Percentiles rank a stretch among this genome's conserved stretches.
Conservation (phyloP, 1,139 yeast genomes). For the Hyphopichia burtonii region DNA sequence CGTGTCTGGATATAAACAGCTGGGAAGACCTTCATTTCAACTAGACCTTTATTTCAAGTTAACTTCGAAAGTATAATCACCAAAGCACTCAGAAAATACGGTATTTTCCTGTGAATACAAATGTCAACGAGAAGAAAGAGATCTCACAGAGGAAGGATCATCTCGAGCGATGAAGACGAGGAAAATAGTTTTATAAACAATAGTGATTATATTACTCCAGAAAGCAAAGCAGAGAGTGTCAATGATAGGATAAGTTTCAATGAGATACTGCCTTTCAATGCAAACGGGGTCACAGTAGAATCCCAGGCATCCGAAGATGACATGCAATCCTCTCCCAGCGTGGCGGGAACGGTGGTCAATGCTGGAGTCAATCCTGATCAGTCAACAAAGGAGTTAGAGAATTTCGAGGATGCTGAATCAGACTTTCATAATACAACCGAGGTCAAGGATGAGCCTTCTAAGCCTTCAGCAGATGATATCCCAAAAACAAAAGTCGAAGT, state of each 20-base stretch:
- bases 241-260: conserved; percentile 2
- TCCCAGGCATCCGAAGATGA: background rate
- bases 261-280: conserved; percentile 2
- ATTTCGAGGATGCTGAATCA: conserved; percentile 2
- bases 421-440: background rate
- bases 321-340: conserved; percentile 1
- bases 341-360: background rate
- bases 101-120: too few relatives aligned
- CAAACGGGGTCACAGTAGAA: background rate
- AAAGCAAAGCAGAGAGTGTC: conserved; percentile 3
- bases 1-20: conserved; percentile 1
- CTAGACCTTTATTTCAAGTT: too few relatives aligned
- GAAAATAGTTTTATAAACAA: conserved; percentile 39
- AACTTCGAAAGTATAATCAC: too few relatives aligned
- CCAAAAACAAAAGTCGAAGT: background rate
- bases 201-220: conserved; percentile 28
- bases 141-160: conserved; percentile 7
- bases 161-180: conserved; percentile 14
- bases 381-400: background rate
- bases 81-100: too few relatives aligned
- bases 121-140: conserved; percentile 15
- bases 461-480: background rate
- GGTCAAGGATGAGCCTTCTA: background rate
- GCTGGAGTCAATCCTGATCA: background rate
- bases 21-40: too few relatives aligned